These are phyloP conservation scores for Fusarium neocosmosporiellum DNA, from an alignment of 2,329 filamentous ascomycete genomes.

Conservation along the genomic window DNA sequence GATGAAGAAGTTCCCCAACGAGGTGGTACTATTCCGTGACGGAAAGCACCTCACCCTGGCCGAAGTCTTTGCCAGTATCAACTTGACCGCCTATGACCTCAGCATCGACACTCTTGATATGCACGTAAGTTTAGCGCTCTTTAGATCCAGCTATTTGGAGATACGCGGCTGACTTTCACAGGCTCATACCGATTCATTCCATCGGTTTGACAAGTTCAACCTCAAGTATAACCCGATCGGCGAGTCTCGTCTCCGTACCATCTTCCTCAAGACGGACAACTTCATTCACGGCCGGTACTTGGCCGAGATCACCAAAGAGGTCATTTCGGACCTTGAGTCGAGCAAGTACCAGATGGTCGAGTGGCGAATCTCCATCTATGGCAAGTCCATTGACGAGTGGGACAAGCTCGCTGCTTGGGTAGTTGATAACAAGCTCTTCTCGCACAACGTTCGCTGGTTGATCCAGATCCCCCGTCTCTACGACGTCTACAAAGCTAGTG, in stretches of 20 bases:
- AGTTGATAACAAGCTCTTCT: slow-evolving; percentile 97
- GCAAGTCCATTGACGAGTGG: slow-evolving; percentile 92
- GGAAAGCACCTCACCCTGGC: slow-evolving; percentile 90
- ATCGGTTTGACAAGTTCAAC: slow-evolving; percentile 99
- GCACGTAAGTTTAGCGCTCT: slow-evolving; percentile 73
- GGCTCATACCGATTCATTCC: slow-evolving; percentile 97
- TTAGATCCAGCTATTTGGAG: background rate
- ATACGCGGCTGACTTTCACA: slow-evolving; percentile 46
- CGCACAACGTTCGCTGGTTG: slow-evolving; percentile 96
- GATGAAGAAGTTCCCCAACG: slow-evolving; percentile 98
- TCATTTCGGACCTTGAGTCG: slow-evolving; percentile 95
- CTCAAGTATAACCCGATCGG: slow-evolving; percentile 98
- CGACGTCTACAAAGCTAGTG: slow-evolving; percentile 93
- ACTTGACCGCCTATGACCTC: slow-evolving; percentile 94
- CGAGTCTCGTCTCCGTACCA: slow-evolving; percentile 94
- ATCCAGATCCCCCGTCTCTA: slow-evolving; percentile 95
- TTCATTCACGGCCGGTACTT: slow-evolving; percentile 95
- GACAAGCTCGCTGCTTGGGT: slow-evolving; percentile 98
- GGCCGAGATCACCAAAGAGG: slow-evolving; percentile 97
- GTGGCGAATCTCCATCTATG: slow-evolving; percentile 98
- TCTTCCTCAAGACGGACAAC: slow-evolving; percentile 98
- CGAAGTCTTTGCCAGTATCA: slow-evolving; percentile 97
- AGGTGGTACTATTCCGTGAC: slow-evolving; percentile 92
- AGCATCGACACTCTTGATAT: slow-evolving; percentile 99
- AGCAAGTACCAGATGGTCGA: slow-evolving; percentile 99